Conservation (phyloP, 768 basidiomycete genomes). For the Boletus subcaerulescens region DNA sequence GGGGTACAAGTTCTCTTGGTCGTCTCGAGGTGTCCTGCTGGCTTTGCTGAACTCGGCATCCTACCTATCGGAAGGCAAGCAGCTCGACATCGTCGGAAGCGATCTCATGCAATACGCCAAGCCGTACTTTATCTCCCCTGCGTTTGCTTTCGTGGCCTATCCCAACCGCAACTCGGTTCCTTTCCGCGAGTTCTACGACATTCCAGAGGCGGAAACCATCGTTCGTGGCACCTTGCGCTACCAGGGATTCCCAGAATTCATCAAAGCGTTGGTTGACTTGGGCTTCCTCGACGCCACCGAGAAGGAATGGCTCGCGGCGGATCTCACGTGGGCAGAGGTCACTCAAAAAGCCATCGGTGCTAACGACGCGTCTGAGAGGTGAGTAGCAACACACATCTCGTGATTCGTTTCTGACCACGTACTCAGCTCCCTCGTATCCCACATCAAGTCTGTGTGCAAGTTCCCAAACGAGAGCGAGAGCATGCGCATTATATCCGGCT, state of each 20-base stretch:
- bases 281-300: constrained; percentile 78
- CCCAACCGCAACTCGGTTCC: constrained; percentile 93
- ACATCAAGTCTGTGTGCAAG: constrained; percentile 63
- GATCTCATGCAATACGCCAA: constrained; percentile 90
- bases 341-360: constrained; percentile 74
- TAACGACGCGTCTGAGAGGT: constrained; percentile 68
- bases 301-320: constrained; percentile 75
- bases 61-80: constrained; percentile 65
- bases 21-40: constrained; percentile 91
- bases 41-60: constrained; percentile 90
- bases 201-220: constrained; percentile 91
- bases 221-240: constrained; percentile 92
- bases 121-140: constrained; percentile 93
- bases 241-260: constrained; percentile 96
- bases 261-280: constrained; percentile 79
- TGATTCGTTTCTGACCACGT: constrained; percentile 1
- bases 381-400: neutral
- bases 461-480: constrained; percentile 74
- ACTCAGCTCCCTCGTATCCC: constrained; percentile 65
- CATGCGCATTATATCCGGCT: constrained; percentile 79
- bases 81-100: constrained; percentile 64
- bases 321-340: constrained; percentile 80
- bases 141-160: constrained; percentile 94
- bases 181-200: constrained; percentile 88
- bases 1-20: constrained; percentile 99